These are phyloP conservation scores for Ophiognomonia clavigignenti-juglandacearum DNA, from an alignment of 2,329 filamentous ascomycete genomes.

Conservation along the genomic window DNA sequence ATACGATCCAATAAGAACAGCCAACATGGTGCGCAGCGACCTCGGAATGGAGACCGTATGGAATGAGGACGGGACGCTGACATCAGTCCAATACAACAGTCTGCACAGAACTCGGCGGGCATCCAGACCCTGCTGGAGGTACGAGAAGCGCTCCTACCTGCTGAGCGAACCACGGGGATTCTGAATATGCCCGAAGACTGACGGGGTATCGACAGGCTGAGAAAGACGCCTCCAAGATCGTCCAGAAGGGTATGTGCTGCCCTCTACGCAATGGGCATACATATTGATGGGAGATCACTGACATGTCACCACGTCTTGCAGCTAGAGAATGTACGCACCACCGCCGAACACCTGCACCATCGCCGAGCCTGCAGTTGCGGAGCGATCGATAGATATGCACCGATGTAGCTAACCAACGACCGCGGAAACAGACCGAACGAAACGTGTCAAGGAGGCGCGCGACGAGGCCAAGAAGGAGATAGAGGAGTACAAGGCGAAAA, in stretches of 20 bases:
- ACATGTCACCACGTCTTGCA: no score
- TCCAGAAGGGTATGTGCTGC: constrained; percentile 85
- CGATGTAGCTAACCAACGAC: constrained; percentile 2
- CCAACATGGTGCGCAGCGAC: constrained; percentile 17
- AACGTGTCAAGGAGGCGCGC: constrained; percentile 93
- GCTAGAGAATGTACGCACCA: constrained; percentile 76
- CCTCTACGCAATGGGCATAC: no score
- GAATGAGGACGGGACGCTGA: constrained; percentile 13
- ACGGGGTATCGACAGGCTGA: constrained; percentile 62
- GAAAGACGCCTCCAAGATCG: constrained; percentile 97
- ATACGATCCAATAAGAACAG: not conserved
- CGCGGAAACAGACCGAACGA: constrained; percentile 84
- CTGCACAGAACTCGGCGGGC: constrained; percentile 95
- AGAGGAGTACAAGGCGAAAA: constrained; percentile 81
- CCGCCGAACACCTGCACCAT: constrained; percentile 1
- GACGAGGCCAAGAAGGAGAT: constrained; percentile 98
- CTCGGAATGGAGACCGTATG: not conserved
- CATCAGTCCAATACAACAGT: constrained; percentile 48
- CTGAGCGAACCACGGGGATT: no score
- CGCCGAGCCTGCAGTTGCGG: not conserved
- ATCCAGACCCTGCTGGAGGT: constrained; percentile 99
- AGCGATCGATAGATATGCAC: not conserved
- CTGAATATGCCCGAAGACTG: no score
- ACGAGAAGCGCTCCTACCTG: constrained; percentile 42
- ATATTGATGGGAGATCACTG: no score